These are phyloP conservation scores for Debaryomycetaceae sp. DNA, from an alignment of 1,139 yeast genomes.

Conservation along the genomic window DNA sequence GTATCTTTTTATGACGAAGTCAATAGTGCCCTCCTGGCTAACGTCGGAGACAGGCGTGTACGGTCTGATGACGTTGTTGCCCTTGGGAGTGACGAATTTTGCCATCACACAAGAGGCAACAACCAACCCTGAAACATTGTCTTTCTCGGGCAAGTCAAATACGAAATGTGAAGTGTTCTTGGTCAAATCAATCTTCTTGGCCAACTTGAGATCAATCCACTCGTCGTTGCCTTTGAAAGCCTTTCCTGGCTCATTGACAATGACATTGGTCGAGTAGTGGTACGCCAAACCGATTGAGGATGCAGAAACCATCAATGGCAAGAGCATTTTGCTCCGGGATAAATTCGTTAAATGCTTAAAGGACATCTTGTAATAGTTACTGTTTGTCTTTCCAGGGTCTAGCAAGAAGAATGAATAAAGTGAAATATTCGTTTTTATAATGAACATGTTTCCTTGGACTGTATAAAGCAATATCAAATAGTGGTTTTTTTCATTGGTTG, in stretches of 20 bases:
- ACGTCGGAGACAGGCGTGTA: constrained; percentile 87
- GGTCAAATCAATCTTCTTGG: constrained; percentile 53
- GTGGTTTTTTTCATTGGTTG: constrained; percentile 1
- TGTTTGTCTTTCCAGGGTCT: no score
- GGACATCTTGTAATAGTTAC: constrained; percentile 7
- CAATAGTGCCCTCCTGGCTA: constrained; percentile 68
- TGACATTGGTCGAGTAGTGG: constrained; percentile 30
- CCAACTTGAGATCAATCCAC: constrained; percentile 80
- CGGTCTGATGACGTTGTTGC: constrained; percentile 88
- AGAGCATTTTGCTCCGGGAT: constrained; percentile 24
- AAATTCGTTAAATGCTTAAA: constrained; percentile 18
- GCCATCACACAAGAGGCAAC: constrained; percentile 80
- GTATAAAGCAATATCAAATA: not conserved
- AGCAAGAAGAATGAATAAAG: not conserved
- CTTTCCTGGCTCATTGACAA: constrained; percentile 48
- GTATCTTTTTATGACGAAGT: constrained; percentile 81
- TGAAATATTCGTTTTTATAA: constrained; percentile 1
- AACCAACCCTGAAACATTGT: constrained; percentile 72
- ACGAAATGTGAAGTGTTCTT: constrained; percentile 65
- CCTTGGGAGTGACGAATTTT: constrained; percentile 80
- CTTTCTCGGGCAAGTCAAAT: constrained; percentile 67
- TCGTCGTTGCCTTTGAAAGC: constrained; percentile 67
- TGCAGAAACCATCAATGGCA: constrained; percentile 45
- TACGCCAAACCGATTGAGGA: constrained; percentile 53
- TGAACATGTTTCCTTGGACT: not conserved